Evolutionary conservation across 768 basidiomycete genomes (phyloP), one percentile per base, ranked within the genome.

Genomic region (Xerocomus brunneocitrinus): DNA sequence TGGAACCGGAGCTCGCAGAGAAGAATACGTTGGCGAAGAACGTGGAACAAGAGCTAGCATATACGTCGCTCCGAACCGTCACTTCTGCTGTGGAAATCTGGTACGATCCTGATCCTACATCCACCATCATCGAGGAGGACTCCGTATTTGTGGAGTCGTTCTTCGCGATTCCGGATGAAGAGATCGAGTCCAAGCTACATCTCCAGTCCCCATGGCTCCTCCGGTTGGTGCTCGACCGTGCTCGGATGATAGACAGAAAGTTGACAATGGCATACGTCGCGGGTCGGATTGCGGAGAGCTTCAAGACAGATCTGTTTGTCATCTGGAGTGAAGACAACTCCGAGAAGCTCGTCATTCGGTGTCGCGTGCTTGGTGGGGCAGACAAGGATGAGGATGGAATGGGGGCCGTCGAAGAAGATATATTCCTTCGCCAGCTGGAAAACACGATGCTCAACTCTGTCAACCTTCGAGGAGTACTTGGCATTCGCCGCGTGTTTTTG

Each of bases 251-350:
- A 58, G 95, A 97, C 76, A 87, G 95, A 65, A 95, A 94, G 68
- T 78, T 98, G 60, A 90, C 88, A 10, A 98, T 19, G 19, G 19
- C 19, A 19, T 19, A 19, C 19, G 19, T 19, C 19, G 19, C 19
- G 19, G 19, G 19, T 98, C 85, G 89, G 40, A 98, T 99, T 53
- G 88, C 89, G 19, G 90, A 93, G 69, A 94, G 84, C 59, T 98
- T 98, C 78, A 91, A 93, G 68, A 87, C 91, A 2, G 95, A 98
- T 66, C 76, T 98, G 13, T 98, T 98, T 70, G 93, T 98, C 69
- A 97, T 98, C 59, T 95, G 94, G 89, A 94, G 91, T 58, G 95
- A 98, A 78, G 95, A 98, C 71, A 98, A 97, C 72, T 91, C 95
- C 3, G 91, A 95, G 71, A 97, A 98, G 74, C 83, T 98, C 9